Percentiles rank a stretch among this genome's conserved stretches.
Conservation (phyloP, 768 basidiomycete species). For the Boletales sp. region DNA sequence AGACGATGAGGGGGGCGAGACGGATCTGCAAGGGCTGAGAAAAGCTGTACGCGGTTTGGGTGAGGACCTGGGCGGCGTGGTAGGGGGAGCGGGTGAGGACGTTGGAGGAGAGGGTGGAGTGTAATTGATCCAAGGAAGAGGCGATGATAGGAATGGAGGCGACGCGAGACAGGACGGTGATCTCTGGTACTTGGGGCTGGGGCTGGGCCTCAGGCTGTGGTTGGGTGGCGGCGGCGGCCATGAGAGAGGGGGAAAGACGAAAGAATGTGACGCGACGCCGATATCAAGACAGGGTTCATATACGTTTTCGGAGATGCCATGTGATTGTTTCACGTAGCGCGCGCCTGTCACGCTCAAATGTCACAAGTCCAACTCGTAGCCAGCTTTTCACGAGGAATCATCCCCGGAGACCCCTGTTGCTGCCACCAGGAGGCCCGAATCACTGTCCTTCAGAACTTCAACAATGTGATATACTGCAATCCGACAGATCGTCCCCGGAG, state of each 20-base stretch:
- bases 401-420: too few relatives aligned
- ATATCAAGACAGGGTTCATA: conserved; percentile 25
- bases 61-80: conserved; percentile 58
- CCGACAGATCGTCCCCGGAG: conserved; percentile 10
- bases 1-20: conserved; percentile 61
- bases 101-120: conserved; percentile 57
- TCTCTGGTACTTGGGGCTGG: conserved; percentile 39
- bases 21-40: conserved; percentile 64
- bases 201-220: conserved; percentile 19
- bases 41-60: conserved; percentile 54
- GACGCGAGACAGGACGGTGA: conserved; percentile 62
- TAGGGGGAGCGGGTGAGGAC: conserved; percentile 63
- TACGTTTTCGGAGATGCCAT: conserved; percentile 18
- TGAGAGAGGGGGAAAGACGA: conserved; percentile 15
- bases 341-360: conserved; percentile 20
- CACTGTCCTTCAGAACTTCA: too few relatives aligned
- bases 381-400: conserved; percentile 8
- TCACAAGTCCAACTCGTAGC: conserved; percentile 13
- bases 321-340: conserved; percentile 18
- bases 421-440: too few relatives aligned
- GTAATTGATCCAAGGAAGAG: conserved; percentile 57
- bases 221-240: conserved; percentile 36
- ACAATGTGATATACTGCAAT: conserved; percentile 2
- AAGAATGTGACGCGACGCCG: conserved; percentile 4
- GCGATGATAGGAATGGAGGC: conserved; percentile 73